Evolutionary conservation across 345 rosid species (phyloP).

Genomic region (Corchorus olitorius): DNA sequence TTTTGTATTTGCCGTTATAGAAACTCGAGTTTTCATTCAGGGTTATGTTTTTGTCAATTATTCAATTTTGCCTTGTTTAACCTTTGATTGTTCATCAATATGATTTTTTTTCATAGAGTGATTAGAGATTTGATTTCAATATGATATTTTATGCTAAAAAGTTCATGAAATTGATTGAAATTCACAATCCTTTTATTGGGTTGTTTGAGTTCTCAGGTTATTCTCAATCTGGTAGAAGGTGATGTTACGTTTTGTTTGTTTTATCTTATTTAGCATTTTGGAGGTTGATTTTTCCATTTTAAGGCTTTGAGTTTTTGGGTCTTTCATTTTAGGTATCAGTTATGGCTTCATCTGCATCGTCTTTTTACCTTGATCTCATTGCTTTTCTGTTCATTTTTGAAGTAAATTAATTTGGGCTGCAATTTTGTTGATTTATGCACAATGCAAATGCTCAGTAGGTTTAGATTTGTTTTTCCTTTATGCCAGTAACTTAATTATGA

Average conservation of each 20-base stretch:
- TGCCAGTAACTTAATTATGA: not conserved
- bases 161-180: not conserved
- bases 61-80: not conserved
- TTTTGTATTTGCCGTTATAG: not conserved
- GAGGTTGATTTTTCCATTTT: too few relatives aligned
- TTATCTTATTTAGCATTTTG: too few relatives aligned
- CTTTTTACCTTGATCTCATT: too few relatives aligned
- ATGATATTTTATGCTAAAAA: not conserved
- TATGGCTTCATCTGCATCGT: too few relatives aligned
- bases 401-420: too few relatives aligned
- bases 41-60: not conserved
- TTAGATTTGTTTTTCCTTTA: not conserved
- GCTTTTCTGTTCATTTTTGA: too few relatives aligned
- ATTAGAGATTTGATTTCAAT: not conserved
- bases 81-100: not conserved
- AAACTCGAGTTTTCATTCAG: not conserved
- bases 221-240: too few relatives aligned
- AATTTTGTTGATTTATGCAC: not conserved
- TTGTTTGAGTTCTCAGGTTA: too few relatives aligned
- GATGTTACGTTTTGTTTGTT: too few relatives aligned
- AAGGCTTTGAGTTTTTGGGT: too few relatives aligned
- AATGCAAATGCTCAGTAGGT: not conserved
- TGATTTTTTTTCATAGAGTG: not conserved
- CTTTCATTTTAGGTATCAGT: too few relatives aligned
- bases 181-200: too few relatives aligned